Conservation (phyloP, 2,329 filamentous ascomycete genomes). For the Claviceps citrina region DNA sequence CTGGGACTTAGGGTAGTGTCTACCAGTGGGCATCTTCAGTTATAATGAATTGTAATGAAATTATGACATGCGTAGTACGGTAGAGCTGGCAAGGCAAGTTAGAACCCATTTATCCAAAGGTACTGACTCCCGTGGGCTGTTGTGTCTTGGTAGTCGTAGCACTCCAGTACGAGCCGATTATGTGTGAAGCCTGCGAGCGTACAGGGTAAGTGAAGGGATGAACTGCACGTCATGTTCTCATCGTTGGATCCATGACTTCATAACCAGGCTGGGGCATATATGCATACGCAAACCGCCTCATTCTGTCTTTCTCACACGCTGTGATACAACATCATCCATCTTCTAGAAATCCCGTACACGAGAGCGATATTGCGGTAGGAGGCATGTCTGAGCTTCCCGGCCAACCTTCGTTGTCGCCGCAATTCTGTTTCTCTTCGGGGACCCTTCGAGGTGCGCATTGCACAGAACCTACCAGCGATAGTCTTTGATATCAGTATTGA, state of each 20-base stretch:
- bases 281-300: background rate
- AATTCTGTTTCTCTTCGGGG: constrained; percentile 63
- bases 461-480: background rate
- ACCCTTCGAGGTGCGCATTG: constrained; percentile 46
- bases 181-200: background rate
- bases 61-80: too few species aligned
- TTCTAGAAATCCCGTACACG: background rate
- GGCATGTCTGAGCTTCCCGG: constrained; percentile 30
- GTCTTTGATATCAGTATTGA: constrained; percentile 2
- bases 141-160: too few species aligned
- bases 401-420: constrained; percentile 45
- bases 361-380: background rate
- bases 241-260: background rate
- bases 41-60: too few species aligned
- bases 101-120: too few species aligned
- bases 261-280: background rate
- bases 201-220: background rate
- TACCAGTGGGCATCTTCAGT: too few species aligned
- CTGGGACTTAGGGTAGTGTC: too few species aligned
- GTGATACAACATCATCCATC: too few species aligned
- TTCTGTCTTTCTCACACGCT: background rate
- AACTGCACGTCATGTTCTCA: background rate
- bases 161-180: background rate
- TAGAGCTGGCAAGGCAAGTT: background rate
- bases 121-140: too few species aligned